Percentiles rank a stretch among this genome's conserved stretches.
These are phyloP conservation scores for Hypoxylon sp. DNA, from an alignment of 2,329 filamentous ascomycete genomes.

Conservation along the genomic window DNA sequence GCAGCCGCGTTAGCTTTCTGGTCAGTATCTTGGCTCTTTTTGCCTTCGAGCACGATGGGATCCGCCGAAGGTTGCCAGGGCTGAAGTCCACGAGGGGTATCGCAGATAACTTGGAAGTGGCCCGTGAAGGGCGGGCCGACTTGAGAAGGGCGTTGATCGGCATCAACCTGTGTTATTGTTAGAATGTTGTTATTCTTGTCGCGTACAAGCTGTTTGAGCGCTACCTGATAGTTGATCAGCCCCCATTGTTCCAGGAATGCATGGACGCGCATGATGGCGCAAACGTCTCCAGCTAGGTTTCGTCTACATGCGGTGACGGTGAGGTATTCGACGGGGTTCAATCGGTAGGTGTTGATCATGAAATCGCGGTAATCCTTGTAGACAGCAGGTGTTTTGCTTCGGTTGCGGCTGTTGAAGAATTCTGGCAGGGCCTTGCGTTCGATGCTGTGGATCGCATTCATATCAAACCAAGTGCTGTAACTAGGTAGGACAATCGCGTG, in stretches of 20 bases:
- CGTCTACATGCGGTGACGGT: constrained; percentile 96
- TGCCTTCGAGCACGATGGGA: constrained; percentile 73
- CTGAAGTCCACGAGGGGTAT: constrained; percentile 94
- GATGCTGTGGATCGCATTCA: constrained; percentile 90
- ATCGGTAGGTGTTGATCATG: constrained; percentile 98
- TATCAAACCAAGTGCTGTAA: constrained; percentile 99
- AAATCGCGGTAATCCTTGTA: constrained; percentile 99
- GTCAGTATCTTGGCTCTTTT: constrained; percentile 77
- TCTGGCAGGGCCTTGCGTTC: constrained; percentile 96
- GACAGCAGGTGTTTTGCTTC: constrained; percentile 95
- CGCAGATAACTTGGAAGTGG: constrained; percentile 95
- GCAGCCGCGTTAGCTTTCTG: constrained; percentile 74
- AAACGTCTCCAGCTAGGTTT: constrained; percentile 96
- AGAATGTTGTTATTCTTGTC: constrained; percentile 38
- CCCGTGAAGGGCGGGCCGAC: constrained; percentile 97
- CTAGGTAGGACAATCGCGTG: constrained; percentile 97
- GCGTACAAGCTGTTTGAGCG: constrained; percentile 34
- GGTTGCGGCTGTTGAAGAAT: constrained; percentile 98
- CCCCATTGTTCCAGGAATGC: constrained; percentile 99
- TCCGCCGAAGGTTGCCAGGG: constrained; percentile 93
- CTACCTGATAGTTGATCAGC: constrained; percentile 97
- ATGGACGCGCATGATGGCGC: constrained; percentile 98
- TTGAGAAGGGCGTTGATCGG: constrained; percentile 92
- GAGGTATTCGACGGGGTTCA: constrained; percentile 95
- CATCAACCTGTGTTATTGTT: constrained; percentile 79